These are phyloP conservation scores for Backusella tarrabulga DNA, from an alignment of 192 early-diverging fungal genomes.

Conservation along the genomic window DNA sequence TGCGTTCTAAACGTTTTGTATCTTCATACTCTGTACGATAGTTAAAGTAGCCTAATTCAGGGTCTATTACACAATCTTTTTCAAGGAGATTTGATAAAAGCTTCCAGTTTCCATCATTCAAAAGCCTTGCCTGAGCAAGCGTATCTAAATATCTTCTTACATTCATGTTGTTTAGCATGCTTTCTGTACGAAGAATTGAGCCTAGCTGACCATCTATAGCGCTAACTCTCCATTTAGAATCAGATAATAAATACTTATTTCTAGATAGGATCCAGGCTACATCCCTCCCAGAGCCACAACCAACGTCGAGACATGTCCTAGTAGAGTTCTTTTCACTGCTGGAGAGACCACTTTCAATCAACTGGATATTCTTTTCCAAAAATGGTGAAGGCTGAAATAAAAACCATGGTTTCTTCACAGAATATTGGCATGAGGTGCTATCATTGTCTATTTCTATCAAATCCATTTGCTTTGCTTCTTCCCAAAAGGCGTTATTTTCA, in stretches of 20 bases:
- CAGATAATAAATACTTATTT: neutral
- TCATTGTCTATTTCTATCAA: neutral
- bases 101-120: slow-evolving; percentile 28
- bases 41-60: slow-evolving; percentile 23
- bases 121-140: slow-evolving; percentile 25
- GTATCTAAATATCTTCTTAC: slow-evolving; percentile 5
- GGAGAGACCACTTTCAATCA: slow-evolving; percentile 24
- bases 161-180: slow-evolving; percentile 11
- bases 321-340: neutral
- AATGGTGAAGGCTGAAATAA: slow-evolving; percentile 39
- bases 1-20: neutral
- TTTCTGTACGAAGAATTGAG: slow-evolving; percentile 24
- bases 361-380: slow-evolving; percentile 20
- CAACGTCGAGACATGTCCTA: slow-evolving; percentile 37
- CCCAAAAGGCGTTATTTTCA: slow-evolving; percentile 19
- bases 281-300: slow-evolving; percentile 44
- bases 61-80: neutral
- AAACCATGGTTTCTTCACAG: neutral
- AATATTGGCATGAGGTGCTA: neutral
- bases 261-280: slow-evolving; percentile 29
- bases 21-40: slow-evolving; percentile 18
- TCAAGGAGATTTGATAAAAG: slow-evolving; percentile 6
- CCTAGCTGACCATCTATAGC: slow-evolving; percentile 25
- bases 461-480: neutral
- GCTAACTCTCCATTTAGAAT: slow-evolving; percentile 26